Base-by-base conservation (phyloP, 257 asterid species). In the Penstemon barbatus region DNA sequence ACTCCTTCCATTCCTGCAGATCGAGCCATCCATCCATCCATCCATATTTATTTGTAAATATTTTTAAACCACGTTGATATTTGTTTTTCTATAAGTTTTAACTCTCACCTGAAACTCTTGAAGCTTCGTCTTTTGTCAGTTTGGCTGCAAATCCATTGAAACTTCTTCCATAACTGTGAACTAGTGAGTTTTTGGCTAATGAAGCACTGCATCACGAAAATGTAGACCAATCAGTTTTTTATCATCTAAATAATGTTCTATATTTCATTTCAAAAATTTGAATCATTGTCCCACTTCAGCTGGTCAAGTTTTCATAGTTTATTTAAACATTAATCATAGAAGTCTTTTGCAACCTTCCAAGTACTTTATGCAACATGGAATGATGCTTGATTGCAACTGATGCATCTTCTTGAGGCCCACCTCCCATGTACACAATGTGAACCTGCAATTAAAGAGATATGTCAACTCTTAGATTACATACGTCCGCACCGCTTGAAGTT, bases 121-220 rank as follows among this genome's bases (percentile, higher is more conserved):
- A 43, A 36, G 81, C 85, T 73, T 86, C 83, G 13, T 66, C 84
- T 1, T 66, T 44, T 1, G 91, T 87, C 36, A 87, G 78, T 77
- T 71, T 84, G 55, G 89, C 94, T 53, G 89, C 88, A 57, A 87
- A 87, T 62, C 94, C 94, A 12, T 80, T 81, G 25, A 87, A 85
- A 41, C 87, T 83, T 76, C 86, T 81, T 8, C 79, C 77, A 4
- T 85, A 87, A 44, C 83, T 81, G 71, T 82, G 64, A 46, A 85
- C 82, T 10, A 87, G 65, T 1, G 83, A 81, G 43, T 81, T 67
- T 41, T 77, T 69, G 69, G 84, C 81, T 8, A 73, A 49, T 3
- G 80, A 63, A 56, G 77, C 53, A 66, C 92, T 81, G 84, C 15
- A 77, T 0, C 2, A 25, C 33, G 2, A 25, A 25, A 25, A 25